A percentile compares a stretch with the other conserved stretches of the same genome.
phyloP scores from a whole-genome alignment of 192 early-diverging fungal species.

The Coemansia sp. region DNA sequence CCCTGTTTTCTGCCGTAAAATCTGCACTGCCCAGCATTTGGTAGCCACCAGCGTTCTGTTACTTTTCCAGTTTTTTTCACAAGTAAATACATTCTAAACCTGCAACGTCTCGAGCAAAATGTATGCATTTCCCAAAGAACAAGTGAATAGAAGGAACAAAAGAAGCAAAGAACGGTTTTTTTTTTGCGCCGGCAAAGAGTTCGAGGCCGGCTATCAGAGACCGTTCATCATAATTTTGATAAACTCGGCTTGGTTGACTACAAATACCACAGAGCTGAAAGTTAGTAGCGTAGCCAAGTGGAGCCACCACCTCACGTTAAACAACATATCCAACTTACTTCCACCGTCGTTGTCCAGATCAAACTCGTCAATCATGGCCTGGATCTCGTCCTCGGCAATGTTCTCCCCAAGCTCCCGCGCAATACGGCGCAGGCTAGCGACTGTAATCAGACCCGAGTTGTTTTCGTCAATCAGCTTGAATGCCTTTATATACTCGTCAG shows the following conservation, averaged over 20 bases:
- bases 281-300: background rate
- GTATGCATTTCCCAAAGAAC: background rate
- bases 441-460: slow-evolving; percentile 63
- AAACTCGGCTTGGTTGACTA: slow-evolving; percentile 84
- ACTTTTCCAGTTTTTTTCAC: background rate
- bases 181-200: background rate
- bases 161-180: background rate
- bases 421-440: slow-evolving; percentile 65
- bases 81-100: background rate
- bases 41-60: background rate
- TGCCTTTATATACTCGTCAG: slow-evolving; percentile 81
- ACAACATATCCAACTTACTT: slow-evolving; percentile 54
- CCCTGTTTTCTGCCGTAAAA: background rate
- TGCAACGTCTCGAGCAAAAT: background rate
- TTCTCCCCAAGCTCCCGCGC: slow-evolving; percentile 81
- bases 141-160: background rate
- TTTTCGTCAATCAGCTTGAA: slow-evolving; percentile 78
- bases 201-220: background rate
- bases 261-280: background rate
- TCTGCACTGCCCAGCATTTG: slow-evolving; percentile 1
- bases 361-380: slow-evolving; percentile 90
- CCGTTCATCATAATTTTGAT: slow-evolving; percentile 75
- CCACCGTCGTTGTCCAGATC: slow-evolving; percentile 80
- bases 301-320: background rate
- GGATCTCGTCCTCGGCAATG: slow-evolving; percentile 76